Base-by-base conservation (phyloP, 441 rosid genomes). In the Euphorbia neoarborescens region DNA sequence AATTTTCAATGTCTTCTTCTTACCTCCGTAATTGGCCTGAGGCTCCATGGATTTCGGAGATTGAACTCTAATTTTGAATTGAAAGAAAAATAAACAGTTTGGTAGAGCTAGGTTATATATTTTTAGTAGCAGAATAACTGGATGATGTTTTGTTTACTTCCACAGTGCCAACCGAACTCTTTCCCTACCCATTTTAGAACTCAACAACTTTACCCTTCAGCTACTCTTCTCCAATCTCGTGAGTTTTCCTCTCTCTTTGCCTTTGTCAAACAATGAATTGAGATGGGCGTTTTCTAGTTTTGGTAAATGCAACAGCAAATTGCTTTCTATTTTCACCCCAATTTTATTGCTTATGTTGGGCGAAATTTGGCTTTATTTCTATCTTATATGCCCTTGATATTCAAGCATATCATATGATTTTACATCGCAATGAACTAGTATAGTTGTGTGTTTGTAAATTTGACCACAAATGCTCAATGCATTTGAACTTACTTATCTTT, bases 121-220 rank as follows among this genome's bases (percentile, higher is more conserved):
- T 57, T 12, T 40, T 12, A 40, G 42, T 54, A 28, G 30, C 46
- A 32, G 44, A 42, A 58, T 15, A 28, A 54, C 61, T 53, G 65
- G 79, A 86, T 81, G 83, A 90, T 91, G 85, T 89, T 97, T 77
- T 91, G 94, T 84, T 84, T 94, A 34, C 80, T 94, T 73, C 97
- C 94, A 7, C 96, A 87, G 81, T 91, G 97, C 77, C 95, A 83
- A 34, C 96, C 97, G 17, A 93, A 85, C 80, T 72, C 82, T 27
- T 85, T 94, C 82, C 81, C 87, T 78, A 66, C 85, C 75, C 91
- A 90, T 54, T 84, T 88, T 84, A 83, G 84, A 73, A 62, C 85
- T 77, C 84, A 78, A 76, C 76, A 68, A 59, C 75, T 77, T 54
- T 71, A 75, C 73, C 35, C 27, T 63, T 48, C 71, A 7, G 58